phyloP scores from a whole-genome alignment of 2,329 filamentous ascomycete genomes.

The Beauveria caledonica region DNA sequence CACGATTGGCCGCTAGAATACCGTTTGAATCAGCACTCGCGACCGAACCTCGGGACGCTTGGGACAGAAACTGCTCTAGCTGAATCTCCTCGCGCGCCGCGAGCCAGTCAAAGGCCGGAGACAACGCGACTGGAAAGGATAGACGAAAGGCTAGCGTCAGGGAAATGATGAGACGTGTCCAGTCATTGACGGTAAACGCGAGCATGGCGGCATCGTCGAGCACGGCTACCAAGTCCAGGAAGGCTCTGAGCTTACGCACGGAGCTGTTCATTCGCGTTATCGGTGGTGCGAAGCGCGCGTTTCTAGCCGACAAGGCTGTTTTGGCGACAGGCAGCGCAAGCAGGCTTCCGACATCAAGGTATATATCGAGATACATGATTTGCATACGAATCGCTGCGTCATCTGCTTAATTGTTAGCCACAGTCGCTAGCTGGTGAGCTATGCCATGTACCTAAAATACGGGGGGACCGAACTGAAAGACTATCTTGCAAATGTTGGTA shows the following conservation, averaged over 20 bases:
- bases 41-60: not conserved
- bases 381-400: constrained; percentile 3
- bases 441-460: not conserved
- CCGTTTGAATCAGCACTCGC: not conserved
- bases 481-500: not conserved
- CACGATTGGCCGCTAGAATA: constrained; percentile 2
- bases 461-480: not conserved
- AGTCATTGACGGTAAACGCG: constrained; percentile 11
- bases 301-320: constrained; percentile 3
- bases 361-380: constrained; percentile 9
- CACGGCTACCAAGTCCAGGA: constrained; percentile 6
- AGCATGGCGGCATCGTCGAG: constrained; percentile 2
- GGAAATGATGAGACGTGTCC: constrained; percentile 7
- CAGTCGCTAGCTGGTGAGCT: not conserved
- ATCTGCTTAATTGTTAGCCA: not conserved
- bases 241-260: not conserved
- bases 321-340: constrained; percentile 10
- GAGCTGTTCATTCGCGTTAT: not conserved
- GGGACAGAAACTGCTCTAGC: constrained; percentile 2
- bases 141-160: constrained; percentile 8
- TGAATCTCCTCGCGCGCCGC: not conserved
- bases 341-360: constrained; percentile 11
- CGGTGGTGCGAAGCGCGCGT: not conserved
- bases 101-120: constrained; percentile 1
- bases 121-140: constrained; percentile 7